Base-by-base conservation (phyloP, 1,284 basidiomycete genomes). In the Cerrena zonata region DNA sequence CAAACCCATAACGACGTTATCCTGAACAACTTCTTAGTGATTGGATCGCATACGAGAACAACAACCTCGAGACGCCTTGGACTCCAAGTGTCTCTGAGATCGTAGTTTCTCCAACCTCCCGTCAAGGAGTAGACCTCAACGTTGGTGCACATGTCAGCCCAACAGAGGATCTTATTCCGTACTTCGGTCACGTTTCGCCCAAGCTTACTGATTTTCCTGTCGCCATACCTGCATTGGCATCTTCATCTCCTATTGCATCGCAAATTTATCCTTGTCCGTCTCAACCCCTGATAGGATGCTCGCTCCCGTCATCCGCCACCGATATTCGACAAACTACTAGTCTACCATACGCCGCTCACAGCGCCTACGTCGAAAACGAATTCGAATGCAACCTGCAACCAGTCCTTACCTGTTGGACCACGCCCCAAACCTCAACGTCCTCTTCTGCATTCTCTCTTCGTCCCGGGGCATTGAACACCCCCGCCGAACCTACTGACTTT, bases 121-220 rank as follows among this genome's bases (percentile, higher is more conserved):
- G n/a, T n/a, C n/a, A n/a, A n/a, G 30, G 26, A 12, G 21, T 10
- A 30, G 4, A 4, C 11, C 15, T 46, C 24, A 15, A 18, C 18
- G 13, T 26, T n/a, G 25, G 34, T 19, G n/a, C n/a, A n/a, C n/a
- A n/a, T n/a, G n/a, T n/a, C n/a, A n/a, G n/a, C n/a, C n/a, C n/a
- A n/a, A n/a, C n/a, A n/a, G n/a, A 46, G 4, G 45, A 46, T 26
- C 15, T 36, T 12, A 5, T 46, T 25, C 45, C 45, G n/a, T 36
- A 18, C 11, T 46, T 46, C 45, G 5, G 5, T 25, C 34, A 46
- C 45, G 34, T 19, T 27, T 46, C 45, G 12, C 45, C 45, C 22
- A 4, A 12, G 5, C 45, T 46, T 13, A 5, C 39, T 18, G 18
- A 34, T 34, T 7, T 15, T 7, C 30, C 30, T 34, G 7, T 15